Evolutionary conservation across 2,329 filamentous ascomycete species (phyloP), one percentile per base, ranked within the genome.

Genomic region (Eurotiales sp.): DNA sequence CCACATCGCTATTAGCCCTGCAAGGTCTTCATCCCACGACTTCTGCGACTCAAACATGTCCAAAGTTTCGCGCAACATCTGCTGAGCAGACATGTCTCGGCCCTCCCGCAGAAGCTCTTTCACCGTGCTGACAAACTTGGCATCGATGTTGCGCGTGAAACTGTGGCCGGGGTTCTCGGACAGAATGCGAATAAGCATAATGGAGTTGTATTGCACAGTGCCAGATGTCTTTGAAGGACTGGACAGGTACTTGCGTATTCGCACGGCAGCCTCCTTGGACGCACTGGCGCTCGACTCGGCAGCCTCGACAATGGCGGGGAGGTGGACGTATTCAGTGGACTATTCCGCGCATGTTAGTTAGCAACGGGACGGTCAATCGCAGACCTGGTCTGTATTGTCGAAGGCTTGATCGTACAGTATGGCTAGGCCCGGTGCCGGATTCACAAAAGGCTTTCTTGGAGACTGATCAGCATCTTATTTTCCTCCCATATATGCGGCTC

Each of bases 131-230:
- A 88, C 82, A 64, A 96, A 97, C 62, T 89, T 89, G 64, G 85
- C 79, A 69, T 96, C 91, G 37, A 97, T 71, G 67, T 95, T 91
- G 59, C 87, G 82, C n/a, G 92, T 96, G 64, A 99, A 99, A 1
- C 84, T 90, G 48, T 81, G 79, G 25, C 92, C 92, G 0, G 93
- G 93, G 67, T 99, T 96, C 69, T 97, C 91, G 60, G 85, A 80
- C 58, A 99, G 76, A 63, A 99, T 99, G 55, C 92, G 86, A 59
- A 95, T 78, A 51, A 99, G 81, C 93, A 97, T 97, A 63, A 97
- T 84, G 56, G 90, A 87, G 73, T 97, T 96, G 78, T 96, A 97
- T 70, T 97, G 92, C 59, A 85, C 84, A 61, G 87, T 84, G 8
- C 88, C 83, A 40, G 77, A 72, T 29, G 66, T 66, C 58, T 72